Base-by-base conservation (phyloP, 208 protist species). In the Crithidia fasciculata region DNA sequence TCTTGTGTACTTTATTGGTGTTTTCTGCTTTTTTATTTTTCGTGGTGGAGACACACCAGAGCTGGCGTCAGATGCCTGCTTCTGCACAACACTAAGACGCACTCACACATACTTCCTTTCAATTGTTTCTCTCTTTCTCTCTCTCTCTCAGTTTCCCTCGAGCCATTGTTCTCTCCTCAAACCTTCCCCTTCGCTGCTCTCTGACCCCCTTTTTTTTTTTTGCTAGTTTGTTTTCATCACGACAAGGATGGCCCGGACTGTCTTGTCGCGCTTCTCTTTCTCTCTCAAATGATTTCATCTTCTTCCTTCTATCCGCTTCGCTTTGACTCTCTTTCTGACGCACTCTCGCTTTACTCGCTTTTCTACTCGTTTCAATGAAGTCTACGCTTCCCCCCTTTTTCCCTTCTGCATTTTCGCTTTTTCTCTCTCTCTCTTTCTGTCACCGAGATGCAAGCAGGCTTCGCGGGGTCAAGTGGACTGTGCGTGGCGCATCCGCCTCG, bases 381-480 rank as follows among this genome's bases (percentile, higher is more conserved):
- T 28, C 28, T 28, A 28, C 28, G 28, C 28, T 28, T 28, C 28
- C 28, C 28, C 28, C 28, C 45, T 41, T 58, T 57, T 44, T 57
- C 65, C 39, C 41, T 73, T 36, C 58, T 50, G 44, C 28, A 13
- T 39, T 49, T 28, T 44, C 2, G 4, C 40, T 55, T 47, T 72
- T 40, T 54, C 44, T 18, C 55, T 62, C 39, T 62, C 39, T 55
- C 66, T 60, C 18, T 72, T 28, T 62, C n/a, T 61, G 37, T 7
- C 57, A 61, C 57, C 37, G 19, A 7, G 15, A 10, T 44, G 10
- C 39, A 49, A 40, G 8, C 59, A 28, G 28, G 28, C 28, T 2
- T 28, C 28, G 28, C 28, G 28, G 28, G 1, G 1, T 28, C 28
- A 28, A 28, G 28, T 28, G 28, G 28, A 28, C 28, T 28, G 28